A percentile compares a stretch with the other conserved stretches of the same genome.
These are phyloP conservation scores for Torrubiellomyces zombiae DNA, from an alignment of 2,329 filamentous ascomycete species.

Conservation along the genomic window DNA sequence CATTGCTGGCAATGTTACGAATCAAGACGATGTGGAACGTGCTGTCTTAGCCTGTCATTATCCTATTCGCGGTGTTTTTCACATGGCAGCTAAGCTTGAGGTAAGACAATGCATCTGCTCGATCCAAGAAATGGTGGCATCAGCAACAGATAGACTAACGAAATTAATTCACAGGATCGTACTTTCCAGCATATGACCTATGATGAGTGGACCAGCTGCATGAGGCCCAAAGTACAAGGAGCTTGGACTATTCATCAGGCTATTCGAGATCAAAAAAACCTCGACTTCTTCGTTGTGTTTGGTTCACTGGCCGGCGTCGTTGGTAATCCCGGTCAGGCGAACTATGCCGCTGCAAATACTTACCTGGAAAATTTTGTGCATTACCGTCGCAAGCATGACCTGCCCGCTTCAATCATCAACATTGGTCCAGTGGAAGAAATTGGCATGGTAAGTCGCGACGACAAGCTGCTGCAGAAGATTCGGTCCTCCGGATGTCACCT, in stretches of 20 bases:
- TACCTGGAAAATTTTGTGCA: slow-evolving; percentile 21
- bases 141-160: no score
- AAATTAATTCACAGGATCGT: no score
- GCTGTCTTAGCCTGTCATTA: no score
- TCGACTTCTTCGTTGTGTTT: slow-evolving; percentile 20
- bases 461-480: no score
- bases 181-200: slow-evolving; percentile 17
- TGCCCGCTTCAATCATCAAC: background rate
- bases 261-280: slow-evolving; percentile 1
- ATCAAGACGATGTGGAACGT: no score
- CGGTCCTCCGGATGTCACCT: no score
- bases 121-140: no score
- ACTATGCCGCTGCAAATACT: slow-evolving; percentile 24
- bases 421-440: background rate
- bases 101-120: no score
- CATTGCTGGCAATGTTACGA: no score
- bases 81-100: no score
- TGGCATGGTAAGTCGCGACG: no score
- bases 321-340: slow-evolving; percentile 18
- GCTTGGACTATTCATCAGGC: slow-evolving; percentile 17
- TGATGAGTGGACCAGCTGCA: slow-evolving; percentile 11
- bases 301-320: slow-evolving; percentile 16
- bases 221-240: slow-evolving; percentile 15
- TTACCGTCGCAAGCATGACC: slow-evolving; percentile 10
- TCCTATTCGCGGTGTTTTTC: no score